Conservation (phyloP, 768 basidiomycete genomes). For the Hypholoma fasciculare region DNA sequence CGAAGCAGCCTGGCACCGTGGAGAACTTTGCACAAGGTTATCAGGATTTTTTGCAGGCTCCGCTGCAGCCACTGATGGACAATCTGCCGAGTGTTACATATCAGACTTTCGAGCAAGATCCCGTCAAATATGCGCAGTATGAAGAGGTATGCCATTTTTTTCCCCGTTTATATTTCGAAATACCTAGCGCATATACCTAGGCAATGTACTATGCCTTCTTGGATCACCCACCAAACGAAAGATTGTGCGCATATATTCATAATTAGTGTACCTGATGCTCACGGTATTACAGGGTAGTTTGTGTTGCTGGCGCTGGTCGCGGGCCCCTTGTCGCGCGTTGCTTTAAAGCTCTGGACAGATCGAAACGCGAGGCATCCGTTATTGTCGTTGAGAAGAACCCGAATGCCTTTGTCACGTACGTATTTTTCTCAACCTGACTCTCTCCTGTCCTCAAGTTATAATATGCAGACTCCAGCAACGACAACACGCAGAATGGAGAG, state of each 20-base stretch:
- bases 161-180: slow-evolving; percentile 7
- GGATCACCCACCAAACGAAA: slow-evolving; percentile 61
- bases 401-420: slow-evolving; percentile 92
- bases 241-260: slow-evolving; percentile 47
- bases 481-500: slow-evolving; percentile 80
- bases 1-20: slow-evolving; percentile 68
- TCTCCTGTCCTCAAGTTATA: slow-evolving; percentile 4
- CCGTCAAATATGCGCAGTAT: slow-evolving; percentile 93
- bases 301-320: slow-evolving; percentile 93
- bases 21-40: slow-evolving; percentile 92
- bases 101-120: slow-evolving; percentile 97
- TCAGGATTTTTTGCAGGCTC: slow-evolving; percentile 94
- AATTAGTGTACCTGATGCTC: background rate
- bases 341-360: slow-evolving; percentile 71
- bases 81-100: slow-evolving; percentile 95
- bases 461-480: slow-evolving; percentile 76
- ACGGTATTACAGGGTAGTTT: slow-evolving; percentile 60
- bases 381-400: slow-evolving; percentile 98
- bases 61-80: slow-evolving; percentile 97
- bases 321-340: slow-evolving; percentile 90
- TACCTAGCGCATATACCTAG: slow-evolving; percentile 32
- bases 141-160: slow-evolving; percentile 65
- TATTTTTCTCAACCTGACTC: slow-evolving; percentile 16
- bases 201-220: slow-evolving; percentile 79
- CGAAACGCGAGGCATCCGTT: slow-evolving; percentile 60